Evolutionary conservation across 2,329 filamentous ascomycete species (phyloP), one percentile per base, ranked within the genome.

Genomic region (Ceratocystis eucalypticola): DNA sequence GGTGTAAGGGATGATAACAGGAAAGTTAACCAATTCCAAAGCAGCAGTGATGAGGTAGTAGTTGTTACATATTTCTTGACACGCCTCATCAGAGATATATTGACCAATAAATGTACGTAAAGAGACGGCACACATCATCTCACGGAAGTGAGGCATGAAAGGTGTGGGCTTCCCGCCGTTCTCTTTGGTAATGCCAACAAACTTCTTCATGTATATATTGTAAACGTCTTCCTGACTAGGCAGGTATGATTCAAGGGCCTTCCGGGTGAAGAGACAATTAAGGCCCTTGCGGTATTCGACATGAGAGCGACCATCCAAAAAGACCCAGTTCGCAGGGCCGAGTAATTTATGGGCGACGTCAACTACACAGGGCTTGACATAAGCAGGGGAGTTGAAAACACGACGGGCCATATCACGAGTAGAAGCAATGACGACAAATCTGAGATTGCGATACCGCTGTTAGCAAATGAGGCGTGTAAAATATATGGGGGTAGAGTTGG

Each of bases 211-310:
- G 79, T 96, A 96, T 66, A 82, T 80, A 75, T 90, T 87, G 79
- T 96, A 96, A 62, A 96, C 88, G 72, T 91, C 89, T 77, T 96
- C 90, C 78, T 96, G 90, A 61, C 89, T 89, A 53, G 93, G 94
- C 61, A 99, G 85, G 76, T 97, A 99, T 71, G 80, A 82, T 71
- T 91, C 87, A 72, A 99, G 84, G 22, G 93, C 91, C 74, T 89
- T 85, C 74, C 91, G 89, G 57, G 93, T 97, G 80, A 99, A 99
- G 33, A 97, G 84, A 67, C 87, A 88, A 76, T 96, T 97, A 71
- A 99, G 81, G 65, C 94, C 94, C 80, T 96, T 97, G 75, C 94
- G 92, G 79, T 94, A 99, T 73, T 97, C 94, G 71, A 96, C 90
- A 73, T 99, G 94, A 48, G 86, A 85, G 78, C 92, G 95, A 73